Conservation (phyloP, 257 asterid genomes). For the Solanum piurae region DNA sequence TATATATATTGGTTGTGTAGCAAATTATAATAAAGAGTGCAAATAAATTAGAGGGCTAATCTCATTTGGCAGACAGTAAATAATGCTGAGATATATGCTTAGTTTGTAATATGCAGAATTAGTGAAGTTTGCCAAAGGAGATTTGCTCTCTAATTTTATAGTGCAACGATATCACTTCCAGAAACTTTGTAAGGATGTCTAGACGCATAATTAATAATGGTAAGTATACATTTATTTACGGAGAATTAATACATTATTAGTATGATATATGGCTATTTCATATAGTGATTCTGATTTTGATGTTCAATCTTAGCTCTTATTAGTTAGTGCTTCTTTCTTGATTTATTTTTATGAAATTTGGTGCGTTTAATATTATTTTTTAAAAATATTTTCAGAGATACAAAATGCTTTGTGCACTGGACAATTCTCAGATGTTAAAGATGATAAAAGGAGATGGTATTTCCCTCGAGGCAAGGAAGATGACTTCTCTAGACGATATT, state of each 20-base stretch:
- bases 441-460: neutral
- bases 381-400: no score
- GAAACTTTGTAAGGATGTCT: neutral
- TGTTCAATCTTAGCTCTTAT: neutral
- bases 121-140: neutral
- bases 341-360: neutral
- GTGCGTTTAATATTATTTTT: neutral
- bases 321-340: neutral
- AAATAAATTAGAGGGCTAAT: neutral
- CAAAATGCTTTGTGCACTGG: fast-evolving
- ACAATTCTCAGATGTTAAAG: no score
- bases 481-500: neutral
- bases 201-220: neutral
- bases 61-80: neutral
- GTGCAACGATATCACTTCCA: neutral
- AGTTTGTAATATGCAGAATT: neutral
- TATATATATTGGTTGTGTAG: neutral
- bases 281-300: neutral
- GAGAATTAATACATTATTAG: neutral
- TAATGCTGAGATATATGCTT: neutral
- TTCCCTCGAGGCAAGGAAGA: neutral
- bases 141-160: neutral
- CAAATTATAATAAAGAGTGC: neutral
- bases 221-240: neutral
- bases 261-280: neutral